Percentiles rank a stretch among this genome's conserved stretches.
Evolutionary conservation across 2,329 filamentous ascomycete species (phyloP).

Genomic region (Phyllachora maydis): DNA sequence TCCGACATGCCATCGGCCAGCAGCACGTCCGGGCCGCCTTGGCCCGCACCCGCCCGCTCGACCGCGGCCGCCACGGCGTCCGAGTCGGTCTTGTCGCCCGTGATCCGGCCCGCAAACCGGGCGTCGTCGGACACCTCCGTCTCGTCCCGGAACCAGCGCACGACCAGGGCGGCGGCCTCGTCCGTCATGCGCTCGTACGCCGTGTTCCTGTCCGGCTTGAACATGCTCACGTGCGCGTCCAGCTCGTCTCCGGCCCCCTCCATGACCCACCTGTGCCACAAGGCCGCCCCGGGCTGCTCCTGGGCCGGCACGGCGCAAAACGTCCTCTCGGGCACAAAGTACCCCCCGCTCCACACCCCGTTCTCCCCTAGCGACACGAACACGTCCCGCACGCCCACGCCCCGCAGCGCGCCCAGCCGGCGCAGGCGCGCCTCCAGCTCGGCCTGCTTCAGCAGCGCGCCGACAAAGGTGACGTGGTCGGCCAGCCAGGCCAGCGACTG

Average conservation of each 20-base stretch:
- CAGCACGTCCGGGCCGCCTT: constrained; percentile 2
- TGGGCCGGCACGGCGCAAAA: constrained; percentile 49
- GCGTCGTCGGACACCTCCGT: constrained; percentile 21
- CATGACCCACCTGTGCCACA: constrained; percentile 37
- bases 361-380: constrained; percentile 60
- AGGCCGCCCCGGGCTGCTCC: constrained; percentile 15
- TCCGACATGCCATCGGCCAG: constrained; percentile 2
- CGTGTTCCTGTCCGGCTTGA: constrained; percentile 37
- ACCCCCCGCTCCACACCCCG: constrained; percentile 38
- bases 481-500: constrained; percentile 60
- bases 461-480: constrained; percentile 72
- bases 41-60: constrained; percentile 1
- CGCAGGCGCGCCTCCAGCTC: constrained; percentile 50
- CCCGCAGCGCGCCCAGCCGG: constrained; percentile 35
- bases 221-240: constrained; percentile 49
- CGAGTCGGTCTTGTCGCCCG: constrained; percentile 7
- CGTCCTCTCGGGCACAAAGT: constrained; percentile 46
- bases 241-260: constrained; percentile 48
- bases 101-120: constrained; percentile 7
- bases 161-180: constrained; percentile 32
- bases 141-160: constrained; percentile 32
- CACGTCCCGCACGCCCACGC: constrained; percentile 52
- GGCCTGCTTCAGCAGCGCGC: constrained; percentile 52
- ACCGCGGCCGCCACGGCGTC: constrained; percentile 8
- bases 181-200: constrained; percentile 44